Evolutionary conservation across 805 yeast species (phyloP), one percentile per base, ranked within the genome.

Genomic region (Grigorovia yakushimaensis): DNA sequence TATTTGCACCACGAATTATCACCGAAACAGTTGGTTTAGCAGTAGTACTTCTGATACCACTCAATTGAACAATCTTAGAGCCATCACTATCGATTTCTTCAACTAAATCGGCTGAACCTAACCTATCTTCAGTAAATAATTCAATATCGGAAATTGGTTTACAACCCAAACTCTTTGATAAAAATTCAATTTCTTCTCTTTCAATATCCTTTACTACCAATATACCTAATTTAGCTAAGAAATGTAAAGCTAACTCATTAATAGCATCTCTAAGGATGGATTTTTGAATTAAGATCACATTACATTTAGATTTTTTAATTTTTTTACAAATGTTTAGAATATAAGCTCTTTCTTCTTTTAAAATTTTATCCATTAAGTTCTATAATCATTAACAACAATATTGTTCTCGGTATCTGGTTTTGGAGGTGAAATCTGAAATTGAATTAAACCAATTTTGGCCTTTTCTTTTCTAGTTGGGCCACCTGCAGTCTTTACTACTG

Each of bases 301-400:
- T 89, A 73, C 98, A 93, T 69, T 89, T 93, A 54, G 97, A 84
- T 75, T 93, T 93, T 65, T 94, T 93, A 70, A 93, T 88, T 65
- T 87, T 88, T 69, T 93, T 93, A 73, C 96, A 89, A 64, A 93
- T 85, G 66, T 91, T 91, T 64, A 93, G 77, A 61, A 93, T 72
- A 65, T 93, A 93, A 24, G 96, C 93, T 65, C 99, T 82, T 74
- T 93, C 98, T 70, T 93, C 99, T 64, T 94, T 93, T 64, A 93
- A 74, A 57, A 93, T 93, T 72, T 91, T 93, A 69, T 93, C 99
- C 99, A 93, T 93, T 70, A 93, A 98, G n/a, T n/a, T 69, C 98
- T 80, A 73, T 93, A 93, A 68, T 93, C 99, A 63, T 86, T 93
- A 47, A 93, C 98, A 49, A 93, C 95, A 44, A 93, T 91, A 64